Conservation (phyloP, 805 yeast species). For the Candida methanosorbosa region DNA sequence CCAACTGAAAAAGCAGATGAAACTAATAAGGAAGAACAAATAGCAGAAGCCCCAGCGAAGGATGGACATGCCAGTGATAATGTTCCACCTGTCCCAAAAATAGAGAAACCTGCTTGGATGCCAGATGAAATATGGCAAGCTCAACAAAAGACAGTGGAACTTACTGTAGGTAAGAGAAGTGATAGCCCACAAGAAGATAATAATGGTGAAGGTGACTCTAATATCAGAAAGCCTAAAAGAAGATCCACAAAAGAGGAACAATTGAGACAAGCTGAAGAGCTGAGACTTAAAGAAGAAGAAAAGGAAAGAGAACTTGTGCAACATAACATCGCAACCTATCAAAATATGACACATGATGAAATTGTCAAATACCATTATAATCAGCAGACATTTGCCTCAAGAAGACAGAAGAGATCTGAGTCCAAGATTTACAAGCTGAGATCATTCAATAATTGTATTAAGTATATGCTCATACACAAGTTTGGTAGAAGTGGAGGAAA, state of each 20-base stretch:
- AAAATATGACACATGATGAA: slow-evolving; percentile 36
- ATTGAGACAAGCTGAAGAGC: slow-evolving; percentile 11
- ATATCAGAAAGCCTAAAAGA: slow-evolving; percentile 21
- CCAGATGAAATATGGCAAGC: slow-evolving; percentile 17
- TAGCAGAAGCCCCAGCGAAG: too few relatives aligned
- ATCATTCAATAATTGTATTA: slow-evolving; percentile 86
- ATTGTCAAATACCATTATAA: slow-evolving; percentile 82
- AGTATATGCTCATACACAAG: slow-evolving; percentile 73
- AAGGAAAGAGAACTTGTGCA: slow-evolving; percentile 15
- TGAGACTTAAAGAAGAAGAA: slow-evolving; percentile 23
- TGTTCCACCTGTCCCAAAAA: not conserved
- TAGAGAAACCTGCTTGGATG: slow-evolving; percentile 25
- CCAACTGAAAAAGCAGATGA: too few relatives aligned
- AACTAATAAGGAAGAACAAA: too few relatives aligned
- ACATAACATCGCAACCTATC: slow-evolving; percentile 5
- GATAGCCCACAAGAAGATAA: slow-evolving; percentile 1
- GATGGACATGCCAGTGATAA: too few relatives aligned
- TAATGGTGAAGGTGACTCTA: slow-evolving; percentile 1
- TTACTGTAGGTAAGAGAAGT: not conserved
- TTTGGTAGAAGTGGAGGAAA: slow-evolving; percentile 45
- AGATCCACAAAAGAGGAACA: slow-evolving; percentile 14
- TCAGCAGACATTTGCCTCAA: slow-evolving; percentile 65
- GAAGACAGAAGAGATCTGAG: slow-evolving; percentile 49
- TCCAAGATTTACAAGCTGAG: slow-evolving; percentile 84
- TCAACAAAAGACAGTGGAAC: slow-evolving; percentile 11